Evolutionary conservation across 371 early-diverging fungal genomes (phyloP), one percentile per base, ranked within the genome.

Genomic region (Mortierella sp.): DNA sequence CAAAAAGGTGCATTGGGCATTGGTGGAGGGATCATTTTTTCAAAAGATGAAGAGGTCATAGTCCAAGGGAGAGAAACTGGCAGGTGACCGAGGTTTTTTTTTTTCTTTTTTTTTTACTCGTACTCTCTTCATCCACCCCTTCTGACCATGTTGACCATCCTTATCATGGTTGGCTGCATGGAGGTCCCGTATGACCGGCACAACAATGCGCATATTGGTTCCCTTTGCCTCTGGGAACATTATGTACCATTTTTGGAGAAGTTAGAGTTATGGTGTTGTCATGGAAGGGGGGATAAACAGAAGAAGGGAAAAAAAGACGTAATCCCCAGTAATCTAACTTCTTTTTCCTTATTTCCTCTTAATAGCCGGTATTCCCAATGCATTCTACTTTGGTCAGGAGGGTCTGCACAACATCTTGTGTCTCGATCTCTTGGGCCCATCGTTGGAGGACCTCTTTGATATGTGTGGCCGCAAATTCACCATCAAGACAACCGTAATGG

Each of bases 391-490:
- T 89, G 98, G 97, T 26, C 96, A 96, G 76, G 98, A 98, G 85
- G 98, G 98, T 3, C 89, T 96, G 35, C 96, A 98, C 83, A 97
- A 96, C 84, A 89, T 97, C 13, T 88, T 98, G 19, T 95, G 97
- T 71, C 96, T 99, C 74, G 99, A 99, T 83, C 85, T 99, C 70
- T 90, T 99, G 22, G 99, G 99, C 4, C 96, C 96, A 4, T 94
- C 95, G 70, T 86, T 99, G 23, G 99, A 99, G 83, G 97, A 99
- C 84, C 87, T 99, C 72, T 99, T 99, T 88, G 97, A 97, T 76
- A 89, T 95, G 84, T 98, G 99, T 78, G 88, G 92, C 29, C 90
- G 98, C 65, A 92, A 93, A 76, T 97, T 99, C 75, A 86, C 93
- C 26, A 85, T 95, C 61, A 98, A 99, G 85, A 98, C 99, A 0